phyloP scores from a whole-genome alignment of 2,329 filamentous ascomycete genomes.

The Fusarium praegraminearum region DNA sequence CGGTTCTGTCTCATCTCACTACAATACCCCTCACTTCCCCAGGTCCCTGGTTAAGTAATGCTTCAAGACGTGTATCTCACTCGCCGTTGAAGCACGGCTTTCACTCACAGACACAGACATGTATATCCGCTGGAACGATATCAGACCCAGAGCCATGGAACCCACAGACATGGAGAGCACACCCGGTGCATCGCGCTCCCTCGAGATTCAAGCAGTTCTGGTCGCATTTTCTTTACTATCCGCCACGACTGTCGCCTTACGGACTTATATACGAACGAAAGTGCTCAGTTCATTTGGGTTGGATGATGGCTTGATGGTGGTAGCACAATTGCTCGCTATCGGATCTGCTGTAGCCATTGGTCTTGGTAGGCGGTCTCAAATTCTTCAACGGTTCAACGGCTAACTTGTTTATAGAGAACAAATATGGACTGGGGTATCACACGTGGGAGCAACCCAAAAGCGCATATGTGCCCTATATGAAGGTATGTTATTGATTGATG shows the following conservation, averaged over 20 bases:
- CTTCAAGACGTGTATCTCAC: not conserved
- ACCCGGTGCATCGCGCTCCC: conserved; percentile 9
- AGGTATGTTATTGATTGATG: not conserved
- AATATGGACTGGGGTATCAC: conserved; percentile 26
- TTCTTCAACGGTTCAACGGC: not conserved
- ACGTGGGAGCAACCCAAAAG: conserved; percentile 15
- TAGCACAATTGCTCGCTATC: conserved; percentile 11
- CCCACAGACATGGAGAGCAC: not conserved
- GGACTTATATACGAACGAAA: conserved; percentile 10
- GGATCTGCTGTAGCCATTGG: conserved; percentile 17
- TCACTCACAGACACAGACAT: not conserved
- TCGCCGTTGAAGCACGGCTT: not conserved
- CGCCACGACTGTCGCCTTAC: conserved; percentile 1
- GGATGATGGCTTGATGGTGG: conserved; percentile 23
- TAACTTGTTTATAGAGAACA: conserved; percentile 4
- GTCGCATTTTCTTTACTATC: conserved; percentile 15
- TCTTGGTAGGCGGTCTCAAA: not conserved
- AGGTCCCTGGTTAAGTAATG: not conserved
- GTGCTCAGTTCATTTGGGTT: conserved; percentile 20
- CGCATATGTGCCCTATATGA: conserved; percentile 23
- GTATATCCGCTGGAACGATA: not conserved
- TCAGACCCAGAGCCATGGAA: not conserved
- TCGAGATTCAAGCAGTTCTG: conserved; percentile 18
- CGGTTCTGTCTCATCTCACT: not conserved
- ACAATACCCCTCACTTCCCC: not conserved